phyloP scores from a whole-genome alignment of 73 alveolate species.

The Paramecium primaurelia region DNA sequence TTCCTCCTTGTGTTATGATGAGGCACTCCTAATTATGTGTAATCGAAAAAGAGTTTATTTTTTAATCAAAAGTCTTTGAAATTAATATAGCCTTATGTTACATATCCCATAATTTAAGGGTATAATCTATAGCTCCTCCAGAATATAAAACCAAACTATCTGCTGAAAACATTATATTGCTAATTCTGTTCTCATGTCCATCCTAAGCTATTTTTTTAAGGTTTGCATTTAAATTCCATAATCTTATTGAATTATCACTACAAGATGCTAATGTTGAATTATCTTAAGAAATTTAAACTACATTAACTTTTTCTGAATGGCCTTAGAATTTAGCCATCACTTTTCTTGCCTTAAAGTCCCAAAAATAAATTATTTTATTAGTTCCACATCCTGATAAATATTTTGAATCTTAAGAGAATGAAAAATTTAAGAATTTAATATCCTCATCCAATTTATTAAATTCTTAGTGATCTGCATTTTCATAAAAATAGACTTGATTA shows the following conservation, averaged over 20 bases:
- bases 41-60: neutral
- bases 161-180: neutral
- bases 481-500: neutral
- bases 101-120: neutral
- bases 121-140: neutral
- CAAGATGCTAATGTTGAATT: neutral
- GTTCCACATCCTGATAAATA: neutral
- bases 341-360: neutral
- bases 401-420: neutral
- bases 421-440: neutral
- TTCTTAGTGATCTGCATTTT: neutral
- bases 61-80: neutral
- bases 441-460: neutral
- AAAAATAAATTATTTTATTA: too few species aligned
- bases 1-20: neutral
- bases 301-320: neutral
- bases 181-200: neutral
- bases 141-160: neutral
- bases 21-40: neutral
- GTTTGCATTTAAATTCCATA: neutral
- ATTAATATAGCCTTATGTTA: neutral
- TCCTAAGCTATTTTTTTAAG: too few species aligned
- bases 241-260: neutral
- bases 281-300: neutral
- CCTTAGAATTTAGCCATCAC: neutral